Base-by-base conservation (phyloP, 1,139 yeast genomes). In the Candida sp. region DNA sequence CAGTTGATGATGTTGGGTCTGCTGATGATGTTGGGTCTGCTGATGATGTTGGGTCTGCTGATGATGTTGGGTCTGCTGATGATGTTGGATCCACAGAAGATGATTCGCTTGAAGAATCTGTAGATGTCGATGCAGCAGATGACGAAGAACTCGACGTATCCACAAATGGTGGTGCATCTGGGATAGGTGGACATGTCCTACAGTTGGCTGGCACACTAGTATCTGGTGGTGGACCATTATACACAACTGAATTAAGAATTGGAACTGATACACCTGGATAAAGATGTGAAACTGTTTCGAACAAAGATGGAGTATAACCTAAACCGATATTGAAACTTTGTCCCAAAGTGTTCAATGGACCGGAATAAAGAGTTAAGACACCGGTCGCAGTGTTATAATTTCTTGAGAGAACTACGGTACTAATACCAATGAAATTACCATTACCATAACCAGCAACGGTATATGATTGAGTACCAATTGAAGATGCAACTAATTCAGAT, bases 401-500 rank as follows among this genome's bases (percentile, higher is more conserved):
- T 12, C 35, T 21, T 6, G 8, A 15, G 33, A 30, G 25, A 49
- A 61, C 47, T 15, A 61, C 47, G 19, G 52, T 42, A 43, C 49
- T 51, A 29, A 62, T 41, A 35, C 64, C 62, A 42, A 64, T 54
- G n/a, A 50, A 45, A 41, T 63, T 66, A 8, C 63, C 63, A 42
- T 51, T 50, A 40, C 70, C 70, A 46, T 57, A 66, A n/a, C 68
- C 69, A 21, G 53, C 54, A 39, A 66, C 64, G 5, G 45, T 51
- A 49, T 52, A 59, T 5, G 62, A 53, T 40, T 52, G 61, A 8
- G 38, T 29, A 12, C 21, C 22, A 5, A 51, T 27, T 9, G 46
- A 42, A 38, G 52, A 45, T 11, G 54, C 54, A 27, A 47, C 41
- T 8, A 58, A 21, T 19, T 46, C 35, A 6, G 63, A 56, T 6